A percentile compares a stretch with the other conserved stretches of the same genome.
These are phyloP conservation scores for Thyridium curvatum DNA, from an alignment of 2,329 filamentous ascomycete species.

Conservation along the genomic window DNA sequence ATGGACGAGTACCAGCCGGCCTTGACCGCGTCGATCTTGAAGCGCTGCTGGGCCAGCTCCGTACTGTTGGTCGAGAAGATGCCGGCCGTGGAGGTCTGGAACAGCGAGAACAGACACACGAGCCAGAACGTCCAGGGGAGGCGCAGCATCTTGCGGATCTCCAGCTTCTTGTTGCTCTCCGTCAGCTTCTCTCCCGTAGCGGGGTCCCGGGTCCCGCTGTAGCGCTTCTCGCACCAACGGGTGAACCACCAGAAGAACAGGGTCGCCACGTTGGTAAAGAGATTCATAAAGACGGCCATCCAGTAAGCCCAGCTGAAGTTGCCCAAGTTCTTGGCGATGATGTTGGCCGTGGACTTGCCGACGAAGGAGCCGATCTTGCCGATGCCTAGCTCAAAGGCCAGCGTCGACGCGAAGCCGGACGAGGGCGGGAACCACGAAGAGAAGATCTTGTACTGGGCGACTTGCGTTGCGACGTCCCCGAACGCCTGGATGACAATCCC, in stretches of 20 bases:
- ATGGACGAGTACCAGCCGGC: conserved; percentile 57
- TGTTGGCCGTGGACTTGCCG: conserved; percentile 33
- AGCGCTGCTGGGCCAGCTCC: conserved; percentile 53
- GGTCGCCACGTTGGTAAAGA: conserved; percentile 54
- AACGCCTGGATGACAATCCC: conserved; percentile 49
- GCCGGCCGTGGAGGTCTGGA: conserved; percentile 48
- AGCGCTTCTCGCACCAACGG: conserved; percentile 40
- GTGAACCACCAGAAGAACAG: conserved; percentile 50
- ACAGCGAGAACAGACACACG: conserved; percentile 47
- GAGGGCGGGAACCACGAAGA: conserved; percentile 58
- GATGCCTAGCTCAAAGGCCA: conserved; percentile 54
- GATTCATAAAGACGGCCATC: conserved; percentile 56
- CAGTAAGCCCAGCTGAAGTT: conserved; percentile 59
- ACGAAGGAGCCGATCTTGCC: conserved; percentile 57
- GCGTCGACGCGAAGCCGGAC: conserved; percentile 54
- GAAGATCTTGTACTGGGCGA: conserved; percentile 60
- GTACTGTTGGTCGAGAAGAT: conserved; percentile 54
- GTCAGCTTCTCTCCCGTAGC: conserved; percentile 54
- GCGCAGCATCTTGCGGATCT: conserved; percentile 46
- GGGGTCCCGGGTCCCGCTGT: conserved; percentile 39
- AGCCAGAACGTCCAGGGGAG: conserved; percentile 56
- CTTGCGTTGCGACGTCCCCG: conserved; percentile 58
- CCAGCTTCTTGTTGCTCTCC: conserved; percentile 52
- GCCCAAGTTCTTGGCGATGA: conserved; percentile 22
- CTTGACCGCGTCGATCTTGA: conserved; percentile 44